Evolutionary conservation across 192 early-diverging fungal species (phyloP).

Genomic region (Gryganskiella cystojenkinii): DNA sequence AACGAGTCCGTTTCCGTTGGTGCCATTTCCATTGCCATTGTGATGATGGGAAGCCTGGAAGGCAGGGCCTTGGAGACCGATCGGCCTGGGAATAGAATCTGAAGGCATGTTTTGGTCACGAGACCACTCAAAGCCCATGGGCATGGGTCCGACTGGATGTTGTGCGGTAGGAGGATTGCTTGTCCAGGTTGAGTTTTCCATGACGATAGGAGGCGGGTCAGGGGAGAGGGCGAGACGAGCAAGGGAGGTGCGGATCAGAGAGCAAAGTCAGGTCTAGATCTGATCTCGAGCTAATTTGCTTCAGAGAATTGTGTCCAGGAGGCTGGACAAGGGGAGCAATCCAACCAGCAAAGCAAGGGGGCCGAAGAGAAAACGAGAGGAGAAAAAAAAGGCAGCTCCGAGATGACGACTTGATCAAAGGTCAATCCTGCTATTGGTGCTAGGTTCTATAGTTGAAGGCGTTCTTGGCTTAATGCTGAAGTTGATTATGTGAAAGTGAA

Average conservation of each 20-base stretch:
- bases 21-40: slow-evolving; percentile 11
- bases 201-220: slow-evolving; percentile 24
- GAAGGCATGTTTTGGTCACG: slow-evolving; percentile 35
- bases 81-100: slow-evolving; percentile 15
- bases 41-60: slow-evolving; percentile 30
- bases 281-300: not conserved
- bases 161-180: slow-evolving; percentile 28
- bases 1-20: slow-evolving; percentile 10
- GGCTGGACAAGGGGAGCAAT: not conserved
- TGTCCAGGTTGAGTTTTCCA: slow-evolving; percentile 44
- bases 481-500: too few species aligned
- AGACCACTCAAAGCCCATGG: slow-evolving; percentile 46
- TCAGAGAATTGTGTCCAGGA: not conserved
- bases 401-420: not conserved
- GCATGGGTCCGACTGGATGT: slow-evolving; percentile 33
- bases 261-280: not conserved
- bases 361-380: not conserved
- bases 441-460: too few species aligned
- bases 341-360: not conserved
- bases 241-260: slow-evolving; percentile 17
- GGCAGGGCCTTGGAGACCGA: slow-evolving; percentile 21
- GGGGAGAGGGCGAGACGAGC: slow-evolving; percentile 8
- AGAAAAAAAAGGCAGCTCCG: not conserved
- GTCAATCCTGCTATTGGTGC: not conserved
- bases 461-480: too few species aligned